Percentiles rank a stretch among this genome's conserved stretches.
Evolutionary conservation across 2,329 filamentous ascomycete genomes (phyloP).

Genomic region (Monilinia aucupariae): DNA sequence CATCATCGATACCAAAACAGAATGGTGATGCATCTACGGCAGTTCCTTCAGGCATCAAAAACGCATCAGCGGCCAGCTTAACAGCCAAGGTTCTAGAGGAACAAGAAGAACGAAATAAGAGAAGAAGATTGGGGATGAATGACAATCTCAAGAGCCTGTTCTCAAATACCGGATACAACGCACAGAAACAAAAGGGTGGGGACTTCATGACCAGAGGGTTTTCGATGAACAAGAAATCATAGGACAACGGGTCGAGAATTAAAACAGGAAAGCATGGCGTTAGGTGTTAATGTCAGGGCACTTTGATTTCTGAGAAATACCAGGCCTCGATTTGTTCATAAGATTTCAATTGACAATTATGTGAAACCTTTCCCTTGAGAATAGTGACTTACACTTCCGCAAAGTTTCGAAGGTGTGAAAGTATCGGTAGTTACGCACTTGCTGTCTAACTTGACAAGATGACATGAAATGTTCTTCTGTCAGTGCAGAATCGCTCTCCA

Average conservation of each 20-base stretch:
- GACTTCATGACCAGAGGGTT: constrained; percentile 57
- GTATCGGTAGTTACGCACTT: neutral
- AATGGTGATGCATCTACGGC: constrained; percentile 36
- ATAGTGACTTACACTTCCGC: neutral
- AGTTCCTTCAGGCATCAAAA: constrained; percentile 63
- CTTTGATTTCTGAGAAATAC: neutral
- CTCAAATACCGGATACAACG: constrained; percentile 40
- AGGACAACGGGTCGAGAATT: neutral
- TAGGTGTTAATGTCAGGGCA: neutral
- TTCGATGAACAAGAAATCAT: constrained; percentile 42
- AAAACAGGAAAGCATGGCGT: neutral
- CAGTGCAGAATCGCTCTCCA: neutral
- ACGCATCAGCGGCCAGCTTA: constrained; percentile 75
- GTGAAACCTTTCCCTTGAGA: neutral
- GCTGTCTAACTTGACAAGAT: neutral
- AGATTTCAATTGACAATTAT: neutral
- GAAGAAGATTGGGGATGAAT: constrained; percentile 60
- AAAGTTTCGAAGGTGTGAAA: neutral
- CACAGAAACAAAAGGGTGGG: constrained; percentile 38
- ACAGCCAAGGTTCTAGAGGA: constrained; percentile 84
- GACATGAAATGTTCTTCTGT: neutral
- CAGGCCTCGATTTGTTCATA: neutral
- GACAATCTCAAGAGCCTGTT: constrained; percentile 52
- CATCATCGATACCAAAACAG: constrained; percentile 21
- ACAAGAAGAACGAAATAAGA: constrained; percentile 75